Evolutionary conservation across 2,329 filamentous ascomycete genomes (phyloP).

Genomic region (Ophiostoma novo-ulmi): DNA sequence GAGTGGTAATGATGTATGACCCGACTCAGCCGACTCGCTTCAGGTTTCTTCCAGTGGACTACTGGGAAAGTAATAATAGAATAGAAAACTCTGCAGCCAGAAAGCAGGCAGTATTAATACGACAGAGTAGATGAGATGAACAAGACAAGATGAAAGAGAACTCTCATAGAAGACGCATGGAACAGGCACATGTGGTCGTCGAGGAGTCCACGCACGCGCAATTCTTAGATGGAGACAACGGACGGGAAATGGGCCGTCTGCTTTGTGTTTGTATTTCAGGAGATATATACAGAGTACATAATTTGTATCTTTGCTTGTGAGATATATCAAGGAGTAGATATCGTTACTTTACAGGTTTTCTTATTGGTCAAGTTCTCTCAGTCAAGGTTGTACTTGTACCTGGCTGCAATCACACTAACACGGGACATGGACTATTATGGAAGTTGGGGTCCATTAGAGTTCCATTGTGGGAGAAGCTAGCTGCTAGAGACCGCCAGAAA

Average conservation of each 20-base stretch:
- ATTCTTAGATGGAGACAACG: neutral
- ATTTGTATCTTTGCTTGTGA: neutral
- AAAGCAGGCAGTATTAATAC: neutral
- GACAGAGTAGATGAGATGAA: neutral
- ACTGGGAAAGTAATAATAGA: neutral
- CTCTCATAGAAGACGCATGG: neutral
- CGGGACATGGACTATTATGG: neutral
- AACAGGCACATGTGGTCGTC: slow-evolving; percentile 1
- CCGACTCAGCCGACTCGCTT: neutral
- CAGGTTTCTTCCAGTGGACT: neutral
- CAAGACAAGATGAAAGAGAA: neutral
- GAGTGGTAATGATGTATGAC: neutral
- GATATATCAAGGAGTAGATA: neutral
- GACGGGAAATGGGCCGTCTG: neutral
- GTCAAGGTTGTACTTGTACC: neutral
- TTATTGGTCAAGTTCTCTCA: neutral
- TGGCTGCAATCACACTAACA: slow-evolving; percentile 2
- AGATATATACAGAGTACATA: neutral
- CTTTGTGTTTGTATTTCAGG: neutral
- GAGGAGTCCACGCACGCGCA: neutral
- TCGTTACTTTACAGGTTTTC: neutral
- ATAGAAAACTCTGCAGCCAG: neutral
- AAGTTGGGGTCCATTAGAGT: neutral
- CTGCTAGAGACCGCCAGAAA: neutral
- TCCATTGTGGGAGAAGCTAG: slow-evolving; percentile 6